These are phyloP conservation scores for Spergularia marina DNA, from an alignment of 148 eudicot genomes.

Conservation along the genomic window DNA sequence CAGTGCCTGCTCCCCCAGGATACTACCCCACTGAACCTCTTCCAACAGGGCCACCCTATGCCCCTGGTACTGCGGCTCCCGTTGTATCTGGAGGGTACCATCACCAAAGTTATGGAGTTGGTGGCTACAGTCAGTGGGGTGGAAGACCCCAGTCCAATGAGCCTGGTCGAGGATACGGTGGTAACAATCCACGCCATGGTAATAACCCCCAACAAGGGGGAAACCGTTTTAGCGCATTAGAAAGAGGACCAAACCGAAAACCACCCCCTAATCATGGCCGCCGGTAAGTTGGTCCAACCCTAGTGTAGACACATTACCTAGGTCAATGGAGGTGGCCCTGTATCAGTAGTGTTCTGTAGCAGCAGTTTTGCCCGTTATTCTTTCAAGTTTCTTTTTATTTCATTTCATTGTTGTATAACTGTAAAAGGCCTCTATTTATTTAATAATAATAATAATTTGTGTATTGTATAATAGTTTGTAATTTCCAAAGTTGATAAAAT, in stretches of 20 bases:
- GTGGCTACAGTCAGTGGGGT: conserved; percentile 37
- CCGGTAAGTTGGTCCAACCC: conserved; percentile 23
- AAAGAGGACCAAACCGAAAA: conserved; percentile 43
- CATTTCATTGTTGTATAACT: background rate
- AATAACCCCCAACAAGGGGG: conserved; percentile 40
- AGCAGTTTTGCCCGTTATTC: conserved; percentile 14
- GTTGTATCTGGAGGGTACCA: conserved; percentile 26
- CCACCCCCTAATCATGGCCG: conserved; percentile 45
- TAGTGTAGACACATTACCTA: background rate
- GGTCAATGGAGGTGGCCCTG: conserved; percentile 9
- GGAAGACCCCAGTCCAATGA: conserved; percentile 41
- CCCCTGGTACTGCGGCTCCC: conserved; percentile 28
- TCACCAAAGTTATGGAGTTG: conserved; percentile 41
- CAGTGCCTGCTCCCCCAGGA: conserved; percentile 15
- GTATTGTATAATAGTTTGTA: conserved; percentile 22
- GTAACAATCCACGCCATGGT: conserved; percentile 16
- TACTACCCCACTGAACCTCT: conserved; percentile 27
- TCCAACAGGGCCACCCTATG: conserved; percentile 24
- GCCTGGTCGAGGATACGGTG: conserved; percentile 39
- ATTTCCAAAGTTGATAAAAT: background rate
- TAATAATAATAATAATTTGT: background rate
- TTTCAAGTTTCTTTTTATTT: background rate
- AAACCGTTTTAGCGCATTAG: conserved; percentile 54
- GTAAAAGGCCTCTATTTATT: background rate
- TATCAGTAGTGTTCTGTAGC: conserved; percentile 5